Evolutionary conservation across 2,329 filamentous ascomycete species (phyloP), one percentile per base, ranked within the genome.

Genomic region (Dactylella cylindrospora): DNA sequence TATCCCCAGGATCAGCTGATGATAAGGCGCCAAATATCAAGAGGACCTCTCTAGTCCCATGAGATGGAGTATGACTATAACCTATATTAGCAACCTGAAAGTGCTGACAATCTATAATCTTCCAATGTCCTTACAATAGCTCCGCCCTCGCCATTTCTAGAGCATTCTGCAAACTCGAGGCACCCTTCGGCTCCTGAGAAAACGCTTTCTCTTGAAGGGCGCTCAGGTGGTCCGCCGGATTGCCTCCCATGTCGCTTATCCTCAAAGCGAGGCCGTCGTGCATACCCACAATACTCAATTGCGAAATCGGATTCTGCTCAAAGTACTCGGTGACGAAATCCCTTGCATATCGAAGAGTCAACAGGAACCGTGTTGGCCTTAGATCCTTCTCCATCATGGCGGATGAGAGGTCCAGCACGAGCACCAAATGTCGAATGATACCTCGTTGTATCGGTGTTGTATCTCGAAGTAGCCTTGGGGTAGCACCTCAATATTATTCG

Each of bases 271-370:
- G 78, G 12, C 93, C 93, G 72, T 97, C 93, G 64, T 88, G 83
- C 87, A 97, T 95, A 44, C 88, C 91, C 31, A 98, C 78, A 23
- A 98, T 85, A 19, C 87, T 90, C 53, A 98, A 81, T 74, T 98
- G 93, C 7, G 90, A 95, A 67, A 98, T 97, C 8, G 93, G 93
- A 70, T 98, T 98, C 74, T 98, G 93, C 74, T 97, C 93, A 71
- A 97, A 98, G 75, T 89, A 98, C 72, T 96, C 91, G 59, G 84
- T 81, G 41, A 97, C 86, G 73, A 97, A 98, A 54, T 90, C 85
- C 66, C 85, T 82, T 12, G 90, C 86, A 73, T 90, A 94, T 66
- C 84, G 84, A 70, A 96, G 79, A 46, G 84, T 86, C 25, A 96
- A 80, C 29, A 90, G 80, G 73, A 91, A 90, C 61, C 91, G 82